Evolutionary conservation across 768 basidiomycete species (phyloP), one percentile per base, ranked within the genome.

Genomic region (Tulasnella sp.): DNA sequence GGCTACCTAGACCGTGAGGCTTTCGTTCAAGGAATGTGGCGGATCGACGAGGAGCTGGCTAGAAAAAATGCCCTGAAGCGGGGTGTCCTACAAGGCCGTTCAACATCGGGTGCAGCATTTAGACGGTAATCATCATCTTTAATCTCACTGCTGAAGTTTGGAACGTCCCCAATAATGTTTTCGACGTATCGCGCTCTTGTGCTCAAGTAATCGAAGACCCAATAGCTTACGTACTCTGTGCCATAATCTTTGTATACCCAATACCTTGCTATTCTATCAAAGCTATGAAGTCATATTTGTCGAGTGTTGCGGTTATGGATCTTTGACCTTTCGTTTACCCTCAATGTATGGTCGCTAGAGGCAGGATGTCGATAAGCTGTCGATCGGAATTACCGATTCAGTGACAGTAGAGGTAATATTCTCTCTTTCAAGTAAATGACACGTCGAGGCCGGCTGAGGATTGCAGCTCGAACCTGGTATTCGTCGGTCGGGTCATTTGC

Each of bases 11-110:
- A 90, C 81, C 86, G 90, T 6, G 92, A 93, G 24, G 86, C 86
- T 24, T 95, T 95, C 81, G 88, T 91, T 56, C 89, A 88, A 81
- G 94, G 93, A 75, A 94, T 94, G 93, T 94, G 93, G 93, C 90
- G 91, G 48, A 93, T 95, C 39, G 94, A 95, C 85, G 93, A 94
- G 84, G 93, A 94, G 82, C 89, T 95, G 18, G 87, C 92, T n/a
- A 88, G 90, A 71, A 87, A 88, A 34, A 68, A 68, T 36, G 18
- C 62, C 31, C 31, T 68, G 24, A 68, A 68, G 14, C 62, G 62
- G 18, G 34, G 34, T 68, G 31, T 68, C 34, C 12, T 68, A 18
- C 62, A 68, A 36, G 62, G 62, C 16, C 62, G 62, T 14, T 68
- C 62, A 52, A 10, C n/a, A 24, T 68, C 62, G 27, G 62, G 31